Evolutionary conservation across 1,284 basidiomycete species (phyloP).

Genomic region (Cryptococcus hybrid): DNA sequence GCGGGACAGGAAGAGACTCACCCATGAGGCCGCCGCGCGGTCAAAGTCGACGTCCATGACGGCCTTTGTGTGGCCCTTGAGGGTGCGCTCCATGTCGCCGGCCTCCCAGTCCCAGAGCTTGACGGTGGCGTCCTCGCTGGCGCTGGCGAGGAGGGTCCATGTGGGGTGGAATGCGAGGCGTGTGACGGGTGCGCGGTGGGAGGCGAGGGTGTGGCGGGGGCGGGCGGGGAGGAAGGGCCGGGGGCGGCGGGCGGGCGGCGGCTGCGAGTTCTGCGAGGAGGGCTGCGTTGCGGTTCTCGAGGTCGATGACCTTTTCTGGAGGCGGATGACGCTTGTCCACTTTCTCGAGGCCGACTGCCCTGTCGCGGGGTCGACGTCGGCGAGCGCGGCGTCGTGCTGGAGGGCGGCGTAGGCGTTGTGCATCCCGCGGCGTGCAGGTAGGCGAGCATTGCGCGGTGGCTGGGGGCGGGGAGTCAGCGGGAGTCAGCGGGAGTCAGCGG

Average conservation of each 20-base stretch:
- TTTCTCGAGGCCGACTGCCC: constrained; percentile 84
- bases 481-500: background rate
- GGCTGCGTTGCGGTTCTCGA: constrained; percentile 73
- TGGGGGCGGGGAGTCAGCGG: constrained; percentile 32
- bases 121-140: constrained; percentile 81
- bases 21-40: constrained; percentile 75
- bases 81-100: constrained; percentile 83
- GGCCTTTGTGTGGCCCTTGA: constrained; percentile 88
- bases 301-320: constrained; percentile 95
- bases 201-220: constrained; percentile 72
- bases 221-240: constrained; percentile 71
- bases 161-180: constrained; percentile 81
- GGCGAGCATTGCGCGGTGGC: constrained; percentile 80
- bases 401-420: constrained; percentile 63
- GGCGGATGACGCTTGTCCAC: constrained; percentile 86
- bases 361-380: constrained; percentile 74
- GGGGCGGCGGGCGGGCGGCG: constrained; percentile 55
- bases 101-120: constrained; percentile 97
- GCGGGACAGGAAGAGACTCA: constrained; percentile 47
- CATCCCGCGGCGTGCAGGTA: constrained; percentile 69
- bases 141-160: constrained; percentile 77
- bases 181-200: constrained; percentile 74
- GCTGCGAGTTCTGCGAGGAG: constrained; percentile 69
- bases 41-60: constrained; percentile 87
- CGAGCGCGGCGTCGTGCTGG: constrained; percentile 57